Conservation (phyloP, 306 rosid genomes). For the Trichosanthes truncata region DNA sequence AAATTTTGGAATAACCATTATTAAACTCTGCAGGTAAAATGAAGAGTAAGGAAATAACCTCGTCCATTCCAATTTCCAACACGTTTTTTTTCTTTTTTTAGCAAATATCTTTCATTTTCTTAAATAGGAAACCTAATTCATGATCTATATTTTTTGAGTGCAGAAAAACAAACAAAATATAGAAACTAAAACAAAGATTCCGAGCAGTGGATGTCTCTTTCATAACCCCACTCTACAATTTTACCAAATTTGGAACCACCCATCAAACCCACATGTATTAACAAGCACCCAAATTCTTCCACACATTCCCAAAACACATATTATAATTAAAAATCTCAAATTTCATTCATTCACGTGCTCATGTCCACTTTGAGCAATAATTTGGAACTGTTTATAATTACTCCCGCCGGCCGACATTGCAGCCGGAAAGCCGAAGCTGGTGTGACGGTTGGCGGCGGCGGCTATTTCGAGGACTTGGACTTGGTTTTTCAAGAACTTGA, state of each 20-base stretch:
- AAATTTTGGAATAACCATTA: too few species aligned
- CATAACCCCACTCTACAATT: neutral
- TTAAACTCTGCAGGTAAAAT: too few species aligned
- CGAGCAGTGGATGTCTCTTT: neutral
- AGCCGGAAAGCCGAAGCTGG: neutral
- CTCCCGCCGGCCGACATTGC: neutral
- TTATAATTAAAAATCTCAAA: too few species aligned
- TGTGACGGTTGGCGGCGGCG: conserved; percentile 15
- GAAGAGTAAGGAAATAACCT: too few species aligned
- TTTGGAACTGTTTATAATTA: neutral
- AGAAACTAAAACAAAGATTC: neutral
- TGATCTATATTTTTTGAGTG: neutral
- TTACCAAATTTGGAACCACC: neutral
- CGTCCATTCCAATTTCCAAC: too few species aligned
- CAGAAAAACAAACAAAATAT: neutral
- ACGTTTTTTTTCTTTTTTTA: too few species aligned
- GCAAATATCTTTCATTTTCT: neutral
- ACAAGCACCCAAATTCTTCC: neutral
- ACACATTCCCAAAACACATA: neutral
- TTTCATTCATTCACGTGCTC: neutral
- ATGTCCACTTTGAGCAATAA: neutral
- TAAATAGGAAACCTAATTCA: neutral
- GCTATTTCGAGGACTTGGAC: conserved; percentile 51
- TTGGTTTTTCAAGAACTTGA: conserved; percentile 64
- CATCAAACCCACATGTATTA: too few species aligned